phyloP scores from a whole-genome alignment of 2,329 filamentous ascomycete species.

The Penicillium sp. region DNA sequence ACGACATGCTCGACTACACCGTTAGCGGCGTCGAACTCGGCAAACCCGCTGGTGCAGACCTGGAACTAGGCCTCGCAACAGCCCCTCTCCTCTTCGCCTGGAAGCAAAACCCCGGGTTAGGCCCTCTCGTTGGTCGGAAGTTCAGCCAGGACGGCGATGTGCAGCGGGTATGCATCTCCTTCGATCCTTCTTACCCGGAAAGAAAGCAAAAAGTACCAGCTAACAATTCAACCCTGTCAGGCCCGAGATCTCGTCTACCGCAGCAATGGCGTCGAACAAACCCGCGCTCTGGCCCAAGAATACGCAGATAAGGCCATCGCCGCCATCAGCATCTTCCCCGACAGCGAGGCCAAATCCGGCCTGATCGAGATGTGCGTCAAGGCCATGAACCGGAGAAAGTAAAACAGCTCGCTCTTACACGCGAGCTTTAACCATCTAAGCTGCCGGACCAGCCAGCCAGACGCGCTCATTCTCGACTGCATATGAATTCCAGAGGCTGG shows the following conservation, averaged over 20 bases:
- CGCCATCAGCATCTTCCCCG: slow-evolving; percentile 82
- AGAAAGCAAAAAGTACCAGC: slow-evolving; percentile 12
- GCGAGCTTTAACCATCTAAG: not conserved
- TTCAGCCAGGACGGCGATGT: slow-evolving; percentile 86
- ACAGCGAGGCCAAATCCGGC: slow-evolving; percentile 92
- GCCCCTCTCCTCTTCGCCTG: slow-evolving; percentile 94
- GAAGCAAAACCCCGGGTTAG: slow-evolving; percentile 84
- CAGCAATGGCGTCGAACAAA: slow-evolving; percentile 90
- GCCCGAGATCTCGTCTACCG: slow-evolving; percentile 82
- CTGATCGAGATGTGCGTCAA: slow-evolving; percentile 93
- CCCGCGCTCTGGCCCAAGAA: slow-evolving; percentile 84
- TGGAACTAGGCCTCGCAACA: slow-evolving; percentile 91
- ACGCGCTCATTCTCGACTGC: not conserved
- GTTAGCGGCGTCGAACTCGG: slow-evolving; percentile 82
- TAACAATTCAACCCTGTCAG: slow-evolving; percentile 53
- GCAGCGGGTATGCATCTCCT: slow-evolving; percentile 66
- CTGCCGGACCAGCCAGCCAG: not conserved
- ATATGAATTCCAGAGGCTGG: not conserved
- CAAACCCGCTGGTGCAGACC: slow-evolving; percentile 91
- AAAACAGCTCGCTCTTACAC: slow-evolving; percentile 1
- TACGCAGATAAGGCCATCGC: slow-evolving; percentile 87
- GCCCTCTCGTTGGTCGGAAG: slow-evolving; percentile 87
- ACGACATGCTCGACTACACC: slow-evolving; percentile 98
- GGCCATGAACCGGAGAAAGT: slow-evolving; percentile 87
- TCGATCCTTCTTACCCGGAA: not conserved